A percentile compares a stretch with the other conserved stretches of the same genome.
Evolutionary conservation across 2,329 filamentous ascomycete genomes (phyloP).

Genomic region (Magnaporthiopsis poae): DNA sequence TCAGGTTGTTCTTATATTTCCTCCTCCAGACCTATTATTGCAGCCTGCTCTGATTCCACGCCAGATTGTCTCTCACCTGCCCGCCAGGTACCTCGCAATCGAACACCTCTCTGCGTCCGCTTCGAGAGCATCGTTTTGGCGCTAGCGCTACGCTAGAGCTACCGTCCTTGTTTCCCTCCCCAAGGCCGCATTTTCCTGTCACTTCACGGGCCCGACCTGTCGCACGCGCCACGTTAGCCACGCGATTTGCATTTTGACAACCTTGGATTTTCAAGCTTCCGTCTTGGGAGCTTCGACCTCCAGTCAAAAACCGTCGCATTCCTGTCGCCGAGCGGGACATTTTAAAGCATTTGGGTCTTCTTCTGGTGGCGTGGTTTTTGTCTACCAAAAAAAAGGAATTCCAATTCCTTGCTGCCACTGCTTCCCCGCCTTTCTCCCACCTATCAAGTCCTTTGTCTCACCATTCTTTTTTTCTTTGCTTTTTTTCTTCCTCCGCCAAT

Average conservation of each 20-base stretch:
- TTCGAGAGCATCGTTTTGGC: not conserved
- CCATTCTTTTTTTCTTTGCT: constrained; percentile 7
- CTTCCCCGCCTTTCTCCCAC: constrained; percentile 6
- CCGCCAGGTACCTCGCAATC: not conserved
- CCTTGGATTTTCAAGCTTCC: not conserved
- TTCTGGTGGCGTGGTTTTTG: not conserved
- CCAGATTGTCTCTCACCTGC: not conserved
- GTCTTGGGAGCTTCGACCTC: not conserved
- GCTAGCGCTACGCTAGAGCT: not conserved
- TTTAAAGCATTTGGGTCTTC: not conserved
- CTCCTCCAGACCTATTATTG: not conserved
- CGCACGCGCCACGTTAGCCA: not conserved
- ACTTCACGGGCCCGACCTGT: not conserved
- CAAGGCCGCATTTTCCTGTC: not conserved
- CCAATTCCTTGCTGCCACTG: constrained; percentile 3
- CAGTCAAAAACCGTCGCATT: not conserved
- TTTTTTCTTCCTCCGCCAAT: constrained; percentile 11
- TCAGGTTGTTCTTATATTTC: not conserved
- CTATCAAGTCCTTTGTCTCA: constrained; percentile 2
- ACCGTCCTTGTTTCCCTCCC: not conserved
- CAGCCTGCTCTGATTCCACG: not conserved
- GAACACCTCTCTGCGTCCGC: not conserved
- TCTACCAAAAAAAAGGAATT: not conserved
- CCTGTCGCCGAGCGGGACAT: not conserved
- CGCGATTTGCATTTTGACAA: not conserved